Evolutionary conservation across 1,284 basidiomycete species (phyloP), one percentile per base, ranked within the genome.

Genomic region (Schizophyllum amplum): DNA sequence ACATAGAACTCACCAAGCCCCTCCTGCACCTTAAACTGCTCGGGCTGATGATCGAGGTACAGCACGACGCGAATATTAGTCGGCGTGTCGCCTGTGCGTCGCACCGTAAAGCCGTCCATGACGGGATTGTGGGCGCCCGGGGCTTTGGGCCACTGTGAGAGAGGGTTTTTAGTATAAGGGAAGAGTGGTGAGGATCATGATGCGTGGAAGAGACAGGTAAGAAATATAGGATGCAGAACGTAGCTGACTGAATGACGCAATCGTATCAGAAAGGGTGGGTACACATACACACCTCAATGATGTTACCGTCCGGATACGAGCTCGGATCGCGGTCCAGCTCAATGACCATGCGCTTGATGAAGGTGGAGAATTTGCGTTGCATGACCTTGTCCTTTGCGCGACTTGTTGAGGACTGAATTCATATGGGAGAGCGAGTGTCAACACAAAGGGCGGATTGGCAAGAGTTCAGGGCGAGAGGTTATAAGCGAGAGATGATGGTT

Each of bases 31-130:
- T 89, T 91, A 74, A 84, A 96, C 58, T 92, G 87, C 60, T 95
- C 90, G 0, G 94, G 94, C 54, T 82, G 86, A 65, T 97, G 92
- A 53, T 90, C 86, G 24, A 95, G 75, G 67, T 95, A 86, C 58
- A 98, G 75, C 21, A 93, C 72, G 33, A 98, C 79, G 51, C 93
- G 84, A 54, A 89, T 80, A 65, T 89, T 87, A 26, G 90, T 87
- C 15, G 85, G 82, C 51, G 77, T 74, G 65, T 94, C 92, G 1
- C 94, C 94, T 27, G 85, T 87, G 51, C 94, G 82, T 62, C 87
- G 81, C 51, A 98, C 78, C 46, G 92, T 93, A 68, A 98, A 97
- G 0, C 95, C 95, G 65, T 98, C 94, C 5, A 92, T 73, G 1
- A 80, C 74, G 11, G 85, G 74, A 60, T 87, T 83, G 27, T 79